Evolutionary conservation across 768 basidiomycete genomes (phyloP).

Genomic region (Tricholoma terreum): DNA sequence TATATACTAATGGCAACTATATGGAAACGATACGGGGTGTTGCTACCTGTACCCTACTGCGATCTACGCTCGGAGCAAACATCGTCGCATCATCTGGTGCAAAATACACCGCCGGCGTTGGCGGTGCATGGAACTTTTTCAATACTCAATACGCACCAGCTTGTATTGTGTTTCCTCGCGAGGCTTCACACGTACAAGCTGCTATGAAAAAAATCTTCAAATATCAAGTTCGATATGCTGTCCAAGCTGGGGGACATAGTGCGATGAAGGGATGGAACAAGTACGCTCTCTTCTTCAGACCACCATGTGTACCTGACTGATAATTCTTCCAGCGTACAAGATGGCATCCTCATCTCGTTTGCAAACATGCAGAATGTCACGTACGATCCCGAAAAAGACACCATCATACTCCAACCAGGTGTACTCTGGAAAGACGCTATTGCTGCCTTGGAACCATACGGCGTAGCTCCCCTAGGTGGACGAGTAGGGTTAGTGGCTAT

Average conservation of each 20-base stretch:
- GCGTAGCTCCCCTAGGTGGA: slow-evolving; percentile 43
- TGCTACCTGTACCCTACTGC: too few relatives aligned
- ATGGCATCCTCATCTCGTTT: slow-evolving; percentile 38
- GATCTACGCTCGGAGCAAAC: too few relatives aligned
- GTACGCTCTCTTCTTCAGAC: slow-evolving; percentile 22
- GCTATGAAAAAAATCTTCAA: slow-evolving; percentile 37
- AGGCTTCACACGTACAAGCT: slow-evolving; percentile 30
- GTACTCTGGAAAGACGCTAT: slow-evolving; percentile 41
- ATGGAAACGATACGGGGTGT: too few relatives aligned
- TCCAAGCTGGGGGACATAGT: slow-evolving; percentile 41
- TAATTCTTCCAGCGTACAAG: slow-evolving; percentile 27
- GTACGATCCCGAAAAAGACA: slow-evolving; percentile 32
- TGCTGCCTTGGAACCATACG: slow-evolving; percentile 30
- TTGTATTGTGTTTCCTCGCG: slow-evolving; percentile 35
- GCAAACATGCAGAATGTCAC: slow-evolving; percentile 35
- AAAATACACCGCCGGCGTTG: too few relatives aligned
- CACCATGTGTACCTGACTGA: background rate
- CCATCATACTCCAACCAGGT: slow-evolving; percentile 41
- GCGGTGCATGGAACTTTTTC: slow-evolving; percentile 30
- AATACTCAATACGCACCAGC: slow-evolving; percentile 31
- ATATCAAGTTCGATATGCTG: slow-evolving; percentile 35
- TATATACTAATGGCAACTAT: too few relatives aligned
- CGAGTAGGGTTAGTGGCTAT: slow-evolving; percentile 28
- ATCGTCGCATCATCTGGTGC: too few relatives aligned
- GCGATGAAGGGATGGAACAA: slow-evolving; percentile 44